phyloP scores from a whole-genome alignment of 192 early-diverging fungal genomes.

The Coemansia sp. region DNA sequence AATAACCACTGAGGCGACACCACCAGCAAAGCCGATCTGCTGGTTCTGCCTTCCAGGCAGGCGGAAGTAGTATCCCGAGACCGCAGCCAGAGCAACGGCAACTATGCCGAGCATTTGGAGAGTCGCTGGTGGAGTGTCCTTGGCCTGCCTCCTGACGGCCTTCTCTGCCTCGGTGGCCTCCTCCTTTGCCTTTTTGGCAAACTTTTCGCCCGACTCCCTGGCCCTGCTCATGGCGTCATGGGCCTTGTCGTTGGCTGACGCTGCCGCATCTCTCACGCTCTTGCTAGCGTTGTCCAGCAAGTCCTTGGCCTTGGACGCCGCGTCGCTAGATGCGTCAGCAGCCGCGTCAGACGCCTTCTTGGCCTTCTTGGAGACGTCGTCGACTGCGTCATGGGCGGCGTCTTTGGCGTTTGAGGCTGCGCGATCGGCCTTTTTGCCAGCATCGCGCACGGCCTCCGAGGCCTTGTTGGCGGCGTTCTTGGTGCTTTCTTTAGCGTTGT shows the following conservation, averaged over 20 bases:
- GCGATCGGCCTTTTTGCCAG: conserved; percentile 11
- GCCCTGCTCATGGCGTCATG: conserved; percentile 34
- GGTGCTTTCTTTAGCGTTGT: conserved; percentile 18
- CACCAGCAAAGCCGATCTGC: conserved; percentile 47
- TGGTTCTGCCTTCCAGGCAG: conserved; percentile 53
- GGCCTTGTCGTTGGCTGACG: conserved; percentile 38
- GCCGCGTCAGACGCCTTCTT: conserved; percentile 21
- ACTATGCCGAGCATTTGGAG: conserved; percentile 35
- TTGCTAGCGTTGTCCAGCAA: conserved; percentile 43
- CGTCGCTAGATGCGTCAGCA: conserved; percentile 24
- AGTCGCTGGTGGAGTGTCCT: conserved; percentile 30
- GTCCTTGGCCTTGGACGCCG: conserved; percentile 30
- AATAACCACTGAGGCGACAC: conserved; percentile 45
- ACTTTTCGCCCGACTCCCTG: conserved; percentile 37
- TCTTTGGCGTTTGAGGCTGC: conserved; percentile 12
- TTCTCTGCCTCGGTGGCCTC: conserved; percentile 50
- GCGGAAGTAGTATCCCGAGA: conserved; percentile 49
- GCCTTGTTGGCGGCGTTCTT: conserved; percentile 20
- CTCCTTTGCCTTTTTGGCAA: conserved; percentile 42
- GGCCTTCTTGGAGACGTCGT: conserved; percentile 15
- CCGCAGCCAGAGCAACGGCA: conserved; percentile 43
- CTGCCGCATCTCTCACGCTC: conserved; percentile 42
- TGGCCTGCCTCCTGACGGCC: conserved; percentile 32
- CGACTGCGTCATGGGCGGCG: conserved; percentile 12
- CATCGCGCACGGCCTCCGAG: conserved; percentile 6